A percentile compares a stretch with the other conserved stretches of the same genome.
Evolutionary conservation across 768 basidiomycete genomes (phyloP).

Genomic region (Galerina sulciceps): DNA sequence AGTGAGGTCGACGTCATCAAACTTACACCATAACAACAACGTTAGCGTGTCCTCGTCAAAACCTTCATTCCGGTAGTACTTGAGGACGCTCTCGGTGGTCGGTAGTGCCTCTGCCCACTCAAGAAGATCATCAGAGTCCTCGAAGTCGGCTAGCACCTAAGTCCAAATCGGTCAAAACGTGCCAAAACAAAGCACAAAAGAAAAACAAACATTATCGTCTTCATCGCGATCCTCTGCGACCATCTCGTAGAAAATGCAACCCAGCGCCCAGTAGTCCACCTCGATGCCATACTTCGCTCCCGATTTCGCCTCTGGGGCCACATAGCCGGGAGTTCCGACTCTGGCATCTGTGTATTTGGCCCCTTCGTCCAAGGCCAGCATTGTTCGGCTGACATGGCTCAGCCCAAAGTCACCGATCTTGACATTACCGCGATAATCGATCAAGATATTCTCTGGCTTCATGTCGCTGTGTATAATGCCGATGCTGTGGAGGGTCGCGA

Average conservation of each 20-base stretch:
- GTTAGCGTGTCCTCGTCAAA: not conserved
- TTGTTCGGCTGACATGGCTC: not conserved
- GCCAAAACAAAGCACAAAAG: not conserved
- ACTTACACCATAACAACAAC: not conserved
- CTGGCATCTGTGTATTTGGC: not conserved
- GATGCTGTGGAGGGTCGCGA: slow-evolving; percentile 16
- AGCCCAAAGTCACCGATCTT: slow-evolving; percentile 19
- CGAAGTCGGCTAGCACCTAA: no score
- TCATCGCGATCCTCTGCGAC: not conserved
- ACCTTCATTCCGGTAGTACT: not conserved
- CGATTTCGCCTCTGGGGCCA: not conserved
- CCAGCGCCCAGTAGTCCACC: slow-evolving; percentile 5
- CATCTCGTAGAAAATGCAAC: not conserved
- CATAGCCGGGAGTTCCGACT: not conserved
- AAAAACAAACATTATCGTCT: not conserved
- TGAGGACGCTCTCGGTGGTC: no score
- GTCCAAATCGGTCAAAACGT: no score
- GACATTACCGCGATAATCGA: slow-evolving; percentile 13
- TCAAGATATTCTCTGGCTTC: slow-evolving; percentile 22
- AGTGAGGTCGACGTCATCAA: not conserved
- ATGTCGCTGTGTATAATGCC: slow-evolving; percentile 22
- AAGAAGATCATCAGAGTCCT: no score
- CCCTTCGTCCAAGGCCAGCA: no score
- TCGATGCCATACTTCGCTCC: not conserved
- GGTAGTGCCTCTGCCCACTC: no score